phyloP scores from a whole-genome alignment of 768 basidiomycete genomes.

The Pilatotrama ljubarskyi region DNA sequence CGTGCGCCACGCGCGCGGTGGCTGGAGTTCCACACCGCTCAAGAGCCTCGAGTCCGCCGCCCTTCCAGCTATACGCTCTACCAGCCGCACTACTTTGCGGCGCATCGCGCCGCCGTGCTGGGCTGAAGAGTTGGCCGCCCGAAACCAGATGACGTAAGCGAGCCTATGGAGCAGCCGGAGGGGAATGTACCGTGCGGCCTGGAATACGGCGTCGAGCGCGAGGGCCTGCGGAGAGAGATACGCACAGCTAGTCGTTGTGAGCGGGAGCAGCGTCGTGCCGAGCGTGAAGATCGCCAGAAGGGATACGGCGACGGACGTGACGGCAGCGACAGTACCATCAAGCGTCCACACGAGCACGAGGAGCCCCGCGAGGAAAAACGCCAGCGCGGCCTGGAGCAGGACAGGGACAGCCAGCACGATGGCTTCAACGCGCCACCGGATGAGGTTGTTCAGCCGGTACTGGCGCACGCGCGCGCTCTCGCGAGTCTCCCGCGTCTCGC shows the following conservation, averaged over 20 bases:
- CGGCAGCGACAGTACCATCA: background rate
- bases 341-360: background rate
- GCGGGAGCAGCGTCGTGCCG: background rate
- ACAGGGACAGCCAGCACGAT: background rate
- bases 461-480: background rate
- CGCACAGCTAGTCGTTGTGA: background rate
- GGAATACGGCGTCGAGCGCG: background rate
- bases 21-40: too few species aligned
- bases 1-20: too few species aligned
- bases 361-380: background rate
- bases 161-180: too few species aligned
- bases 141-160: too few species aligned
- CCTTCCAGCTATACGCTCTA: too few species aligned
- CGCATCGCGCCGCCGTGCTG: too few species aligned
- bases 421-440: background rate
- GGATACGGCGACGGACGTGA: background rate
- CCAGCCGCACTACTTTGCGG: too few species aligned
- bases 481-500: background rate
- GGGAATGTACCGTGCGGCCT: background rate
- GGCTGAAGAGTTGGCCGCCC: too few species aligned
- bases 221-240: background rate
- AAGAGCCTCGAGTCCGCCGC: too few species aligned
- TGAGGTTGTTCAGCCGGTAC: background rate
- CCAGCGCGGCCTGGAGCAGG: background rate
- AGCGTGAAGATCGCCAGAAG: background rate